Base-by-base conservation (phyloP, 1,139 yeast species). In the Blastobotrys malaysiensis region DNA sequence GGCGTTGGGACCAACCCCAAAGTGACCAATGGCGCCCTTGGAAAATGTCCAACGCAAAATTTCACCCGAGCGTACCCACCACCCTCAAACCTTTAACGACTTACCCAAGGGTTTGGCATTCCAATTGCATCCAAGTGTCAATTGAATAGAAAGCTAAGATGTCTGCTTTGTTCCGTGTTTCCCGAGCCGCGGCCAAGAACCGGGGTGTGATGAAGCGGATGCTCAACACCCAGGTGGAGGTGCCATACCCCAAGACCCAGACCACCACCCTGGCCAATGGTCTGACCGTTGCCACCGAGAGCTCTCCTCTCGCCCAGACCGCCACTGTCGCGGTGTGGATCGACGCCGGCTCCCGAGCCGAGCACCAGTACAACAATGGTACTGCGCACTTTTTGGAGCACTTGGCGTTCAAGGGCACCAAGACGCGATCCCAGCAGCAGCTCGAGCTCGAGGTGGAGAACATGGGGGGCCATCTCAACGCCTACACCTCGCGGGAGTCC, bases 291-390 rank as follows among this genome's bases (percentile, higher is more conserved):
- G 99, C 98, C 52, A 81, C 95, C 53, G 98, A 93, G 69, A 69
- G 78, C 48, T 83, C 88, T 71, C 98, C 99, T 9, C 86, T 88
- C 57, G 86, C 96, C 5, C 80, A 85, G 63, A 90, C 98, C 46
- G 98, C 99, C 59, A 93, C 99, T 1, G 97, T 95, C 11, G 99
- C 98, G 1, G 93, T 93, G 49, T 86, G 91, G 90, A 91, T 93
- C 61, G 97, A 95, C 71, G 97, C 99, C 48, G 99, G 99, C 1
- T 91, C 98, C 1, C 80, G 99, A 59, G 98, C 98, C 1, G 99
- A 93, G 72, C 86, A 84, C 65, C 82, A 84, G 51, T 77, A 78
- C 66, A 80, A 80, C 67, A 89, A 90, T 64, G 99, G 99, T 48
- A 91, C 98, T 11, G 99, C 99, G 0, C 99, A 93, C 73, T 93